Conservation (phyloP, 2,329 filamentous ascomycete species). For the Shiraia sp. region DNA sequence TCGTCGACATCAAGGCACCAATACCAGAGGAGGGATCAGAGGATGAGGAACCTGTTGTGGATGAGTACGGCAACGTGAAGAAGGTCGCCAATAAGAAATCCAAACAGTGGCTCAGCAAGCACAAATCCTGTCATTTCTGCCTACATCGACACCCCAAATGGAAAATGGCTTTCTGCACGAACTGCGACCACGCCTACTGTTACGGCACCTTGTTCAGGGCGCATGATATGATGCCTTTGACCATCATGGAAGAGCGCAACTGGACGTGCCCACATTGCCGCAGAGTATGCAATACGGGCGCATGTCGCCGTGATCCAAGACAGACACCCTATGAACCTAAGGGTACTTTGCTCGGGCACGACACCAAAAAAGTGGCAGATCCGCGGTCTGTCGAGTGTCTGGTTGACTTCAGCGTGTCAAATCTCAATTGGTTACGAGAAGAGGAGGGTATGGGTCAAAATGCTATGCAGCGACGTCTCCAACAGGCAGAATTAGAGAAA, state of each 20-base stretch:
- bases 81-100: constrained; percentile 66
- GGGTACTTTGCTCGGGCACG: constrained; percentile 84
- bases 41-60: constrained; percentile 60
- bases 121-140: constrained; percentile 78
- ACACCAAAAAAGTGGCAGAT: constrained; percentile 88
- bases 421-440: constrained; percentile 78
- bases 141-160: constrained; percentile 78
- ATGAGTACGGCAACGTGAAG: constrained; percentile 66
- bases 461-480: constrained; percentile 53
- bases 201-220: constrained; percentile 92
- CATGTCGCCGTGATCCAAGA: constrained; percentile 70
- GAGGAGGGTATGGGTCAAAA: constrained; percentile 49
- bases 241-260: constrained; percentile 75
- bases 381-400: constrained; percentile 86
- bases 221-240: constrained; percentile 86
- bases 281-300: constrained; percentile 83
- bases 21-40: constrained; percentile 49
- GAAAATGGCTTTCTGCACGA: constrained; percentile 80
- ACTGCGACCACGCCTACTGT: constrained; percentile 79
- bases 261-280: constrained; percentile 91
- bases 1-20: constrained; percentile 76
- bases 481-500: constrained; percentile 59
- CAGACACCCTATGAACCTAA: constrained; percentile 83
- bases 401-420: constrained; percentile 88
- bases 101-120: constrained; percentile 55